phyloP scores from a whole-genome alignment of 1,139 yeast species.

The Suhomyces chickasaworum region DNA sequence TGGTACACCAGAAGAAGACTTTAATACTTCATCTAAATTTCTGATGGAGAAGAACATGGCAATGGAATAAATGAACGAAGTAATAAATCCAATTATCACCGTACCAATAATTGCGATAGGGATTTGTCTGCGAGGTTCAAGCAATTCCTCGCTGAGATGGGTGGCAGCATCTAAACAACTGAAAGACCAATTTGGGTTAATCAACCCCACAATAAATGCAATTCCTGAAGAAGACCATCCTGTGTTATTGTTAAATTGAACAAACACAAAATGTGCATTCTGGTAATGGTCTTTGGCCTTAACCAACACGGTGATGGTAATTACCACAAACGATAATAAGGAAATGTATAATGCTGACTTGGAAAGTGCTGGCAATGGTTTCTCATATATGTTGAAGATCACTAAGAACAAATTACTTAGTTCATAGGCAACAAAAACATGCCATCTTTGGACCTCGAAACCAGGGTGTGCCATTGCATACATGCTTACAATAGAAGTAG shows the following conservation, averaged over 20 bases:
- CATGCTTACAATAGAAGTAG: slow-evolving; percentile 51
- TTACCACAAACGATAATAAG: slow-evolving; percentile 37
- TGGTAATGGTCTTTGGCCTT: slow-evolving; percentile 41
- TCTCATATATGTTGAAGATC: slow-evolving; percentile 42
- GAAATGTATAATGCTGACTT: slow-evolving; percentile 40
- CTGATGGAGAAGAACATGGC: slow-evolving; percentile 46
- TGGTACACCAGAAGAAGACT: slow-evolving; percentile 41
- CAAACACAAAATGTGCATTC: slow-evolving; percentile 41
- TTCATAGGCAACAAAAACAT: slow-evolving; percentile 49
- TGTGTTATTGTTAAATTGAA: slow-evolving; percentile 39
- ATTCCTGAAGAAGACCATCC: slow-evolving; percentile 46
- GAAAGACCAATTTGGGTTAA: slow-evolving; percentile 49
- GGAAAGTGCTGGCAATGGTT: slow-evolving; percentile 39
- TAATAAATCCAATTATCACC: slow-evolving; percentile 43
- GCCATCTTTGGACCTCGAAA: slow-evolving; percentile 50
- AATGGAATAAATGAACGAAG: slow-evolving; percentile 42
- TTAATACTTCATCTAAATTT: slow-evolving; percentile 33
- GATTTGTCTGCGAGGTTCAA: slow-evolving; percentile 40
- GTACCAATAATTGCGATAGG: slow-evolving; percentile 48
- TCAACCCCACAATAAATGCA: slow-evolving; percentile 46
- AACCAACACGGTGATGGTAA: slow-evolving; percentile 41
- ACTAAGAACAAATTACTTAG: slow-evolving; percentile 35
- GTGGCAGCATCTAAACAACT: slow-evolving; percentile 47
- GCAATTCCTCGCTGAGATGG: slow-evolving; percentile 45
- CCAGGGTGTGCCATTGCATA: slow-evolving; percentile 49